Base-by-base conservation (phyloP, 371 early-diverging fungal genomes). In the Coemansia sp. region DNA sequence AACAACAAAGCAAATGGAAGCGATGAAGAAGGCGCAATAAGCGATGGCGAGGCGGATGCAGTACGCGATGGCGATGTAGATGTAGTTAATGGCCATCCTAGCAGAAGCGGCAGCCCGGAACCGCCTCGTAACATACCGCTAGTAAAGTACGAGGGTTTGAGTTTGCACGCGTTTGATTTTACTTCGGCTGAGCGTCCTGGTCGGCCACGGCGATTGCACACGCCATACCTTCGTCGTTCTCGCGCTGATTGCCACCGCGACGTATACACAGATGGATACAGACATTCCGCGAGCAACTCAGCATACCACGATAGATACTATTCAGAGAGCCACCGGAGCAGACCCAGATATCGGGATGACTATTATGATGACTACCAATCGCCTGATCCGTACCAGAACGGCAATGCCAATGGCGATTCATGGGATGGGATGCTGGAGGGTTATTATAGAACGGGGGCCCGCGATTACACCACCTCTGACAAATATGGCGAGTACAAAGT, bases 91-190 rank as follows among this genome's bases (percentile, higher is more conserved):
- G 53, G 36, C 9, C 12, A 46, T 29, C 5, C 24, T 8, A 32
- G 40, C 21, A 19, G 21, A 9, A 17, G 6, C 0, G 54, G 13
- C 41, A 19, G 24, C 5, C 60, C 53, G n/a, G 17, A 23, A 17
- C 46, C 5, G 0, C 21, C 26, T 13, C 55, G 61, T 19, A 73
- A 60, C 51, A 46, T 77, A 6, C 79, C 79, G 2, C 62, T 79
- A 17, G 79, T 76, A 4, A 44, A 23, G 2, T 79, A 79, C 40
- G 58, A 68, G 2, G 79, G 79, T 1, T 52, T 79, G 55, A 68
- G 71, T 55, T 51, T 79, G 28, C 6, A 48, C 11, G 59, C 29
- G 39, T 79, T 79, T 32, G 68, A 78, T 28, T 79, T 79, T 55
- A 13, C 29, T 19, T 56, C 68, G 3, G 11, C 19, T 6, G 44